Evolutionary conservation across 345 rosid genomes (phyloP).

Genomic region (Syzygium aqueum): DNA sequence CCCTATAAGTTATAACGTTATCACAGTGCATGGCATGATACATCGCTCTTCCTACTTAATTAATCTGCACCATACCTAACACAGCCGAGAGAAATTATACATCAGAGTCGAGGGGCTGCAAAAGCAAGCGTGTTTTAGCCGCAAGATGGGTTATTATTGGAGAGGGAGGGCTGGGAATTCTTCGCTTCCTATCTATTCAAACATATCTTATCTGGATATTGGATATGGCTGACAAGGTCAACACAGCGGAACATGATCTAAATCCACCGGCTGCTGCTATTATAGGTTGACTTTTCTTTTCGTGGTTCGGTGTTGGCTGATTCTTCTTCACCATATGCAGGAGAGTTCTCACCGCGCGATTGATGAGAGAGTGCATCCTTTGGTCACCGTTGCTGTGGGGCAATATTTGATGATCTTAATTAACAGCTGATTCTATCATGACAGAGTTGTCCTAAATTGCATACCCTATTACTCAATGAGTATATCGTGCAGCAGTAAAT

Average conservation of each 20-base stretch:
- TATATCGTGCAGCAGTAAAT: neutral
- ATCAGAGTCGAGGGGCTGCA: neutral
- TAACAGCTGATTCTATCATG: neutral
- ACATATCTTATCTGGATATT: neutral
- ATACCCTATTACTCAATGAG: neutral
- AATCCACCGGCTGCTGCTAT: neutral
- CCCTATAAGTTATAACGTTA: neutral
- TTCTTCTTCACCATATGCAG: neutral
- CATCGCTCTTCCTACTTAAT: neutral
- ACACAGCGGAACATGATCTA: neutral
- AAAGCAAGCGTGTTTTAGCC: neutral
- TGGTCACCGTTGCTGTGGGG: neutral
- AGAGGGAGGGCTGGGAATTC: neutral
- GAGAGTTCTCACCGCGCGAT: neutral
- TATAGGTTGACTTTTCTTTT: neutral
- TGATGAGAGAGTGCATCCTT: neutral
- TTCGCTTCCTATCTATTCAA: neutral
- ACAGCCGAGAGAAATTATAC: neutral
- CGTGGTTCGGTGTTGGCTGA: neutral
- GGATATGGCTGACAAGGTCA: neutral
- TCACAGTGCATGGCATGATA: neutral
- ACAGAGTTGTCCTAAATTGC: neutral
- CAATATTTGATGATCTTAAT: neutral
- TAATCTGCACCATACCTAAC: neutral
- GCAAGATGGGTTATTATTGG: neutral